Base-by-base conservation (phyloP, 257 asterid genomes). In the Echites panduratus region DNA sequence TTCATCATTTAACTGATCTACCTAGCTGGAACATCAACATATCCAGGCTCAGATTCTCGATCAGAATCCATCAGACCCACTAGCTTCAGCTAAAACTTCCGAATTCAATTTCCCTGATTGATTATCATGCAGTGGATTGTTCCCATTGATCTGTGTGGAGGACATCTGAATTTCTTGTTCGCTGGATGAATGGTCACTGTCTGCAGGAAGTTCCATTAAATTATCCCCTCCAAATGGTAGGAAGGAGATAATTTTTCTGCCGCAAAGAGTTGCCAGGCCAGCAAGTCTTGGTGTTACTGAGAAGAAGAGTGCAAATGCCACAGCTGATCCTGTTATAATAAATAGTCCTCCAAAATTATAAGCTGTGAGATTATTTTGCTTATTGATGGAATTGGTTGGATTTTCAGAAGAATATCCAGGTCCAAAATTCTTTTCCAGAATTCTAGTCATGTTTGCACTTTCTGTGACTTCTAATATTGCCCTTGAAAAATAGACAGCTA, bases 321-420 rank as follows among this genome's bases (percentile, higher is more conserved):
- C 78, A 9, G 84, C 77, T n/a, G 83, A 84, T 71, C 82, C 86
- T 54, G 87, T 68, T 22, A 87, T 74, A 13, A 87, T 72, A 73
- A 89, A 86, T 41, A 88, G 86, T n/a, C 89, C 90, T 58, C 80
- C 84, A 64, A 88, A 89, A 19, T 87, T 78, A n/a, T 35, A 66
- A 7, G 83, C 47, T 7, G 85, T 78, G 35, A 85, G 83, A 56
- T 85, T 77, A 0, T 87, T 77, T 1, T 86, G 79, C 56, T 76
- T 75, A 53, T 87, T 81, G 66, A 89, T 80, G 5, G 89, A 73
- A 47, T 86, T 50, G 6, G 57, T 4, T 50, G 6, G 85, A 41
- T 79, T 84, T 19, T 75, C 79, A 0, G 89, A 74, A 48, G 88
- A 81, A 68, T 83, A 84, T 35, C 84, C 86, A 0, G 85, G 82